Evolutionary conservation across 2,329 filamentous ascomycete species (phyloP), one percentile per base, ranked within the genome.

Genomic region (Nannizzia gypsea): DNA sequence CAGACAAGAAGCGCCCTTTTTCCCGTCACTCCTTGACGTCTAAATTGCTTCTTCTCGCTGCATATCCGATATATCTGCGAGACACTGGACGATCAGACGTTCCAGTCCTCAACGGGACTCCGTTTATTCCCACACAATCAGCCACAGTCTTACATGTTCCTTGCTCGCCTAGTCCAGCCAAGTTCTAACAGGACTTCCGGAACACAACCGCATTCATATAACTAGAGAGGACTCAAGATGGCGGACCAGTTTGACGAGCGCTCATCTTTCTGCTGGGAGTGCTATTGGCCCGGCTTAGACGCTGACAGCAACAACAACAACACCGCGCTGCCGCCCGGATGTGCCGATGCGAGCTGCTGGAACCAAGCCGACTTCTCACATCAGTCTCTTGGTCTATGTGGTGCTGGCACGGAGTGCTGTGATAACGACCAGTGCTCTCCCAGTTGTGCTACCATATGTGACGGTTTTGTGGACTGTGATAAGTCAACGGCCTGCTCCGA

Each of bases 241-340:
- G 59, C 59, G 13, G 56, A 48, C 22, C 60, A 59, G 24, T 55
- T 44, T 20, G 58, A 60, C 11, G 13, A 44, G 59, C 63, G 68
- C 56, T 68, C 71, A 58, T 73, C n/a, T n/a, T n/a, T 71, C 63
- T 75, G 73, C 62, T 69, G 75, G 24, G 72, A 74, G 65, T 76
- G 73, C 61, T 72, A 72, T 50, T 75, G 73, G 73, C 70, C 74
- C 55, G 65, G 67, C 2, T 71, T 74, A 42, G 68, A 72, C 62
- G 68, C 73, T 42, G 69, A 71, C 60, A 66, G 67, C 6, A 69
- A 70, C 62, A 40, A 71, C 60, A 66, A 67, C 6, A 69, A 70
- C 62, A 40, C 20, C 11, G n/a, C 17, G 15, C 50, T 34, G 20
- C 52, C 66, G 2, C 59, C 68, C 9, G 65, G 64, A 57, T 64